phyloP scores from a whole-genome alignment of 2,329 filamentous ascomycete species.

The Fonsecaea pedrosoi region DNA sequence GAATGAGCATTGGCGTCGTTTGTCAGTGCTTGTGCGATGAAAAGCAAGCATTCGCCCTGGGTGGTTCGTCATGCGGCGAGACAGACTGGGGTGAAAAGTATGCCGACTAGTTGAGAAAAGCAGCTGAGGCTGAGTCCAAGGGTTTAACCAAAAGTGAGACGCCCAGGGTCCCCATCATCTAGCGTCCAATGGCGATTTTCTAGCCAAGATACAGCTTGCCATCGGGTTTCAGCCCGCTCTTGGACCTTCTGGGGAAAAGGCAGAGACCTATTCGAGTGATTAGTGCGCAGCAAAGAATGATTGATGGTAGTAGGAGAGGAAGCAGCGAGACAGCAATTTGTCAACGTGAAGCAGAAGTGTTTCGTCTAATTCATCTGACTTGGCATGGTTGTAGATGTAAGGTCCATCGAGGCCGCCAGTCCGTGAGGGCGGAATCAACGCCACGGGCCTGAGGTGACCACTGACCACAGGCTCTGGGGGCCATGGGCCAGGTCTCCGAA shows the following conservation, averaged over 20 bases:
- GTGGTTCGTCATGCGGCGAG: slow-evolving; percentile 3
- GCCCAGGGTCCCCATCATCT: slow-evolving; percentile 1
- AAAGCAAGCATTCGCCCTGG: neutral
- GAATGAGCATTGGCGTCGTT: neutral
- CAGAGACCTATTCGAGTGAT: neutral
- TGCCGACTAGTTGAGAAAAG: slow-evolving; percentile 4
- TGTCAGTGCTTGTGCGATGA: neutral
- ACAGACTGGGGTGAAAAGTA: neutral
- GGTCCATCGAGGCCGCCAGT: neutral
- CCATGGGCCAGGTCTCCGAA: neutral
- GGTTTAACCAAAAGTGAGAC: slow-evolving; percentile 15
- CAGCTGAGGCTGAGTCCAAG: slow-evolving; percentile 12
- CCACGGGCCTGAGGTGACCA: neutral
- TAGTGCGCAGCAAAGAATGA: neutral
- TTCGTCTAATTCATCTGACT: neutral
- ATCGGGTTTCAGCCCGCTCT: slow-evolving; percentile 12
- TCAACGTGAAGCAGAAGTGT: neutral
- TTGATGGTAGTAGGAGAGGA: neutral
- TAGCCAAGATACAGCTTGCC: neutral
- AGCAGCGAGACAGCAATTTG: neutral
- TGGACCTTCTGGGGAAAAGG: neutral
- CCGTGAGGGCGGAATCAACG: neutral
- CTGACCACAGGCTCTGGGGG: neutral
- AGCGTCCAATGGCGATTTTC: slow-evolving; percentile 6
- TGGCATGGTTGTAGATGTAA: neutral